Evolutionary conservation across 192 early-diverging fungal genomes (phyloP).

Genomic region (Mortierella hygrophila): DNA sequence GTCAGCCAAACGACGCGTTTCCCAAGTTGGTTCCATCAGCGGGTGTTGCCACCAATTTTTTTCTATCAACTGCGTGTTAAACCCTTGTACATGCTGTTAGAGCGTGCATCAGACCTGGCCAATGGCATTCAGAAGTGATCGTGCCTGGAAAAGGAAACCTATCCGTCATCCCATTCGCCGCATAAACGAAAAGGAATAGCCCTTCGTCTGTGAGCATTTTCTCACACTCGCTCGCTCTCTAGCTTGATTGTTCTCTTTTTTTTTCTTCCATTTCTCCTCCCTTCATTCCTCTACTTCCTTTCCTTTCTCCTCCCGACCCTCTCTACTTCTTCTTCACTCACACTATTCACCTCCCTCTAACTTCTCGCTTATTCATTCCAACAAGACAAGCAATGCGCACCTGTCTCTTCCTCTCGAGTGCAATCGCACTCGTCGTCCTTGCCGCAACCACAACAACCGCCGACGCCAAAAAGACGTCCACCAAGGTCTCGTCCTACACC

Average conservation of each 20-base stretch:
- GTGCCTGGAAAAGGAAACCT: slow-evolving; percentile 16
- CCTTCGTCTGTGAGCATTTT: background rate
- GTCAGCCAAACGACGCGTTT: background rate
- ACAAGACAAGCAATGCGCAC: slow-evolving; percentile 24
- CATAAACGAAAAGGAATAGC: background rate
- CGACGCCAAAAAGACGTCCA: background rate
- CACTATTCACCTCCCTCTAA: background rate
- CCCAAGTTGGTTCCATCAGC: background rate
- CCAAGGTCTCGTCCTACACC: slow-evolving; percentile 1
- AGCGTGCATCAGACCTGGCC: background rate
- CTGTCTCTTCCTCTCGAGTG: slow-evolving; percentile 48
- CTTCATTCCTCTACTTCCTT: background rate
- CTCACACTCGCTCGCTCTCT: background rate
- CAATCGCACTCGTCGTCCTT: slow-evolving; percentile 34
- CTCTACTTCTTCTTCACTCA: background rate
- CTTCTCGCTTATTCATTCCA: background rate
- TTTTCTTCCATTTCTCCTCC: background rate
- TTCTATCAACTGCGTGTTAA: background rate
- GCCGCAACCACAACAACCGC: background rate
- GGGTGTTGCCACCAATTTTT: background rate
- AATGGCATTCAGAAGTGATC: background rate
- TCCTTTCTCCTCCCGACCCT: background rate
- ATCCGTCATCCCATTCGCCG: background rate
- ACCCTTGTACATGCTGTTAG: background rate
- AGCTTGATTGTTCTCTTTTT: background rate